Conservation (phyloP, 2,329 filamentous ascomycete species). For the Verticillium dahliae region DNA sequence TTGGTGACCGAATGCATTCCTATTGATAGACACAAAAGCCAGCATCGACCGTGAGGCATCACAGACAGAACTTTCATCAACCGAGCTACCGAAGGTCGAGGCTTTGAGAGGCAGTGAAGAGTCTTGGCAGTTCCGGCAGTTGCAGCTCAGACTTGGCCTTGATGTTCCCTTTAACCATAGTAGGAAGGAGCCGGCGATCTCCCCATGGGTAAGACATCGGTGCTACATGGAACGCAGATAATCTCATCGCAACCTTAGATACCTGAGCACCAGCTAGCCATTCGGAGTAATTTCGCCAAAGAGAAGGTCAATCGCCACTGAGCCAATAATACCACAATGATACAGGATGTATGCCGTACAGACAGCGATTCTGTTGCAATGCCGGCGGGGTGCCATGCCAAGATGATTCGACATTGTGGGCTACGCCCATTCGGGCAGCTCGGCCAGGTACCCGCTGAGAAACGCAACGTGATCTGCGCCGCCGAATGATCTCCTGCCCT, state of each 20-base stretch:
- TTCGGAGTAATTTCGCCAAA: not conserved
- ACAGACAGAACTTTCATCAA: too few species aligned
- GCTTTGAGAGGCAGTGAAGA: not conserved
- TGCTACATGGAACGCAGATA: not conserved
- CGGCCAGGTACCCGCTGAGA: conserved; percentile 1
- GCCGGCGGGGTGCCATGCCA: not conserved
- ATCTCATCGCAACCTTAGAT: not conserved
- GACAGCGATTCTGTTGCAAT: not conserved
- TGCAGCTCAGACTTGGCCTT: not conserved
- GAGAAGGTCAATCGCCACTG: not conserved
- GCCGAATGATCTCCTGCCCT: conserved; percentile 9
- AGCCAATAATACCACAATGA: not conserved
- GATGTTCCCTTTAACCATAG: not conserved
- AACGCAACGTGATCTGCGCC: conserved; percentile 12
- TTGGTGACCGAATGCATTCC: too few species aligned
- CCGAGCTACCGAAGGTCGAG: too few species aligned
- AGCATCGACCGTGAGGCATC: too few species aligned
- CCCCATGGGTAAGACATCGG: not conserved
- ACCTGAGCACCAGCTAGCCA: not conserved
- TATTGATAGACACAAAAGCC: too few species aligned
- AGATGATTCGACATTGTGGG: conserved; percentile 3
- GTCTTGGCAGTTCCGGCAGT: not conserved
- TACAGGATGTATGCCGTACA: not conserved
- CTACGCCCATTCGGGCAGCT: conserved; percentile 9
- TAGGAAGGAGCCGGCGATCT: not conserved